These are phyloP conservation scores for Aspergillus steynii DNA, from an alignment of 495 filamentous ascomycete species.

Conservation along the genomic window DNA sequence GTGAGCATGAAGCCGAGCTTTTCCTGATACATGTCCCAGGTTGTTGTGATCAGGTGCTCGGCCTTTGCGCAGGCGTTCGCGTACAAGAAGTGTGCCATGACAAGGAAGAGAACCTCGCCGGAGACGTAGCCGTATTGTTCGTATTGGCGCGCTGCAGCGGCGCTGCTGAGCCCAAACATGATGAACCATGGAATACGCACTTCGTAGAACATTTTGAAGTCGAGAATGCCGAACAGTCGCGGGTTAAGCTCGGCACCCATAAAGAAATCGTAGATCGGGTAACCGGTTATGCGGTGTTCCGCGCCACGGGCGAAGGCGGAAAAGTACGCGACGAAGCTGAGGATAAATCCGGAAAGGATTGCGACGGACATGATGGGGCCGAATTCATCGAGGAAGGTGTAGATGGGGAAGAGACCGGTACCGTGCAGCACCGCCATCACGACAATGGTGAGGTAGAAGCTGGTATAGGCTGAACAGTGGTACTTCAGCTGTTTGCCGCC, in stretches of 20 bases:
- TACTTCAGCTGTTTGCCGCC: conserved; percentile 83
- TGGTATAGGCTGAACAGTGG: conserved; percentile 86
- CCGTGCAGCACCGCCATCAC: conserved; percentile 69
- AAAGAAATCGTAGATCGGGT: conserved; percentile 95
- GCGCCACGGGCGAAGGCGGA: conserved; percentile 78
- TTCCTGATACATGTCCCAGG: conserved; percentile 99
- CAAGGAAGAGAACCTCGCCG: conserved; percentile 81
- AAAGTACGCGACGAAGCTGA: conserved; percentile 80
- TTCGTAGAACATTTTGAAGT: conserved; percentile 99
- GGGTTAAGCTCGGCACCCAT: conserved; percentile 99
- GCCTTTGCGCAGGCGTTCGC: conserved; percentile 96
- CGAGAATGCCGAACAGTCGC: conserved; percentile 86
- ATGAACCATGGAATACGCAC: conserved; percentile 97
- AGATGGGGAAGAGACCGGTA: conserved; percentile 81
- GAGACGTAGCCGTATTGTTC: conserved; percentile 89
- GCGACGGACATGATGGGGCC: conserved; percentile 87
- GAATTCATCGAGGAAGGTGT: conserved; percentile 94
- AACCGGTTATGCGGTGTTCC: conserved; percentile 89
- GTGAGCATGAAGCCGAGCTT: conserved; percentile 99
- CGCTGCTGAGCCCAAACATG: conserved; percentile 74
- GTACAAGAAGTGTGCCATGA: conserved; percentile 94
- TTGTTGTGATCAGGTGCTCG: conserved; percentile 90
- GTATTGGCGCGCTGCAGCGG: conserved; percentile 81
- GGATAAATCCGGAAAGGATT: conserved; percentile 81
- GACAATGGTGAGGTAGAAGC: conserved; percentile 82